phyloP scores from a whole-genome alignment of 2,329 filamentous ascomycete genomes.

The Onygena corvina region DNA sequence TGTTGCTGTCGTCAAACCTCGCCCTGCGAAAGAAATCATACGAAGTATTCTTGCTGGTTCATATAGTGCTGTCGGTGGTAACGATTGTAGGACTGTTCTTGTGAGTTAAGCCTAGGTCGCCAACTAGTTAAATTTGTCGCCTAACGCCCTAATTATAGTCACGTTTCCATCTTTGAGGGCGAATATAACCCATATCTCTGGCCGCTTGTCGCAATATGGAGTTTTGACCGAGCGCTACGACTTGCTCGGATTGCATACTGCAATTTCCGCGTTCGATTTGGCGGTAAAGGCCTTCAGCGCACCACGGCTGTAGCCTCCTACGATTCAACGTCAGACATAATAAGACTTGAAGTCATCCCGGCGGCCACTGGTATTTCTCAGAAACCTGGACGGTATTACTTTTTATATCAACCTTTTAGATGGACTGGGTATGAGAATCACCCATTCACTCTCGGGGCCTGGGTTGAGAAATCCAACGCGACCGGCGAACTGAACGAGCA shows the following conservation, averaged over 20 bases:
- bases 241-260: conserved; percentile 31
- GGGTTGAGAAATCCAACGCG: conserved; percentile 2
- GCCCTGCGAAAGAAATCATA: conserved; percentile 35
- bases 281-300: conserved; percentile 15
- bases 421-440: conserved; percentile 38
- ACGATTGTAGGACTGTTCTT: conserved; percentile 35
- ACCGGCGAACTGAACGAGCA: not conserved
- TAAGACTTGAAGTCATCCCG: conserved; percentile 32
- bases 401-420: conserved; percentile 33
- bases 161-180: conserved; percentile 36
- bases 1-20: conserved; percentile 33
- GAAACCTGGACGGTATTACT: conserved; percentile 38
- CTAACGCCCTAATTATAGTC: conserved; percentile 20
- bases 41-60: conserved; percentile 31
- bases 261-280: conserved; percentile 25
- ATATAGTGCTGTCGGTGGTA: conserved; percentile 28
- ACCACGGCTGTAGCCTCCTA: conserved; percentile 31
- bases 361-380: conserved; percentile 23
- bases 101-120: conserved; percentile 19
- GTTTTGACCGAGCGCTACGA: conserved; percentile 35
- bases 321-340: conserved; percentile 29
- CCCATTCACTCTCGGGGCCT: conserved; percentile 34
- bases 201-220: conserved; percentile 38
- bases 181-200: conserved; percentile 39
- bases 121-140: not conserved